Conservation (phyloP, 495 filamentous ascomycete species). For the Penicillium ochrochloron region DNA sequence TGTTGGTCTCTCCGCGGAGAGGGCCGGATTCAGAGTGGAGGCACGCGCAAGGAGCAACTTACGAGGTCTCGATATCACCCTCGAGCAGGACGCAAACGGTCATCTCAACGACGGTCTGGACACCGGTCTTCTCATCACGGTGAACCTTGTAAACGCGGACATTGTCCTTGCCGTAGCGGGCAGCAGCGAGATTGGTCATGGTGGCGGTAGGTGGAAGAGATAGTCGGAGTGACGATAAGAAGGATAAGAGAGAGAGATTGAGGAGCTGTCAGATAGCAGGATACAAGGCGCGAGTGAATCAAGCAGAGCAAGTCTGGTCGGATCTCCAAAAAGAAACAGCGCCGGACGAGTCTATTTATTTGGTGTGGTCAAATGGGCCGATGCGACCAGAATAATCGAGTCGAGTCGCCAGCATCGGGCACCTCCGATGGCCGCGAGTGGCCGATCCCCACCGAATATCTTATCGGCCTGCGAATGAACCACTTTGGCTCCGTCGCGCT, state of each 20-base stretch:
- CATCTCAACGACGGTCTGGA: constrained; percentile 91
- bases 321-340: background rate
- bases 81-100: constrained; percentile 89
- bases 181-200: constrained; percentile 62
- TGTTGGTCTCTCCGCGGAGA: background rate
- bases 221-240: background rate
- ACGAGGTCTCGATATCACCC: constrained; percentile 90
- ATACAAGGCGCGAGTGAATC: background rate
- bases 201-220: constrained; percentile 14
- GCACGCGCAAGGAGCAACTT: constrained; percentile 32
- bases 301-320: constrained; percentile 4
- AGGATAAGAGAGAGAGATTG: constrained; percentile 6
- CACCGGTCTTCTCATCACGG: constrained; percentile 70
- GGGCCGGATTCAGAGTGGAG: background rate
- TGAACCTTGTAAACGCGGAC: constrained; percentile 96
- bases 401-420: constrained; percentile 36
- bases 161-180: constrained; percentile 96
- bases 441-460: constrained; percentile 42
- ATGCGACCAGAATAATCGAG: constrained; percentile 16
- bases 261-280: background rate
- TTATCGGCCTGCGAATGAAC: constrained; percentile 27
- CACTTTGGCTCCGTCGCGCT: background rate
- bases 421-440: constrained; percentile 51
- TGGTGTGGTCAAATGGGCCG: constrained; percentile 22
- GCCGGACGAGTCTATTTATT: constrained; percentile 22